These are phyloP conservation scores for Xylariaceae sp. DNA, from an alignment of 2,329 filamentous ascomycete genomes.

Conservation along the genomic window DNA sequence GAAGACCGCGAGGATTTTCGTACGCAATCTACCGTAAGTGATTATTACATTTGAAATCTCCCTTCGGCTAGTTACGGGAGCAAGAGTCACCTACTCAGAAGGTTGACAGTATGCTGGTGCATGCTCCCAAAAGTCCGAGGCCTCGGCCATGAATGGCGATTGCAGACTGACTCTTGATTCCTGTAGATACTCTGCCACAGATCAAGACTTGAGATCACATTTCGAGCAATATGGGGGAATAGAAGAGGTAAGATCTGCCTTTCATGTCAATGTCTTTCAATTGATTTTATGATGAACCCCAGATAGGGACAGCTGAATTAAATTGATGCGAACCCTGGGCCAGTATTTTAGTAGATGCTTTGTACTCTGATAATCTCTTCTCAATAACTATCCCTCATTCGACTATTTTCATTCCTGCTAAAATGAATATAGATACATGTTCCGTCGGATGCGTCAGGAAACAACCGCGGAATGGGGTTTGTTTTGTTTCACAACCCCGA, in stretches of 20 bases:
- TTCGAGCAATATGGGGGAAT: constrained; percentile 77
- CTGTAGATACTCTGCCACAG: constrained; percentile 76
- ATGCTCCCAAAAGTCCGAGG: too few relatives aligned
- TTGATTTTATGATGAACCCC: constrained; percentile 84
- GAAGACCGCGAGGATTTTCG: constrained; percentile 79
- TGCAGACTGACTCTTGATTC: too few relatives aligned
- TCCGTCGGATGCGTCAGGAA: constrained; percentile 72
- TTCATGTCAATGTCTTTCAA: constrained; percentile 29
- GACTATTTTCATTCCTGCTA: constrained; percentile 44
- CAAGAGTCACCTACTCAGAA: too few relatives aligned
- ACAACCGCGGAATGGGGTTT: constrained; percentile 89
- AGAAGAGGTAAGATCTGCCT: constrained; percentile 77
- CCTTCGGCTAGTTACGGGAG: too few relatives aligned
- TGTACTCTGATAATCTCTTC: constrained; percentile 73
- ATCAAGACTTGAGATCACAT: constrained; percentile 74
- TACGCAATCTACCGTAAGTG: constrained; percentile 90
- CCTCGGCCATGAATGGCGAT: too few relatives aligned
- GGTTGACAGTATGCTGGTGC: too few relatives aligned
- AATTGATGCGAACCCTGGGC: constrained; percentile 89
- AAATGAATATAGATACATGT: constrained; percentile 76
- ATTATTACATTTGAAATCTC: too few relatives aligned
- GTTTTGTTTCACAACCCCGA: constrained; percentile 77
- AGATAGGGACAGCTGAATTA: constrained; percentile 99
- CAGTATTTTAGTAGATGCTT: constrained; percentile 99
- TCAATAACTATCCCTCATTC: constrained; percentile 36